A percentile compares a stretch with the other conserved stretches of the same genome.
Evolutionary conservation across 2,329 filamentous ascomycete species (phyloP).

Genomic region (Ophiostoma fasciatum): DNA sequence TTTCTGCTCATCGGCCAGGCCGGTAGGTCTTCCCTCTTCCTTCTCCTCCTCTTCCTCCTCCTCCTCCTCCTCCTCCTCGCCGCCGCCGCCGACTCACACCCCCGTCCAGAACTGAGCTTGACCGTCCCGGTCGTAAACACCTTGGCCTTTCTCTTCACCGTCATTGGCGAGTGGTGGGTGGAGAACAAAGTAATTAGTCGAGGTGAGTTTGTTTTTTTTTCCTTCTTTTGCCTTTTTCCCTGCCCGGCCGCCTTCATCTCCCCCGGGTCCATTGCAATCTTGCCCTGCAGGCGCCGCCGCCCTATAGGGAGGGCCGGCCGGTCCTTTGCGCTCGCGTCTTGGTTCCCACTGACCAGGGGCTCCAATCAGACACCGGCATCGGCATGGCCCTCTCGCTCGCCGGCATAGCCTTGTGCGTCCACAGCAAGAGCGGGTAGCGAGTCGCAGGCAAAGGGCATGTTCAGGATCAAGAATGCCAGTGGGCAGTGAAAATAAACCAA

Average conservation of each 20-base stretch:
- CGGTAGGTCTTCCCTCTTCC: conserved; percentile 39
- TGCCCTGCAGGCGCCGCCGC: neutral
- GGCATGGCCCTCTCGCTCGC: conserved; percentile 67
- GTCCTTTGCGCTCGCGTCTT: neutral
- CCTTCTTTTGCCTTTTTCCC: neutral
- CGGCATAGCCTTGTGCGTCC: conserved; percentile 74
- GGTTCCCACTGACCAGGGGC: neutral
- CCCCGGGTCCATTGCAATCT: neutral
- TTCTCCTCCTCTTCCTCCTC: neutral
- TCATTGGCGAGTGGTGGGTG: conserved; percentile 87
- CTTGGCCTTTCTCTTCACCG: conserved; percentile 88
- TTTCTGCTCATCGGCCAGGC: conserved; percentile 87
- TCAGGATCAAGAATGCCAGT: too few relatives aligned
- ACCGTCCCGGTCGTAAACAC: conserved; percentile 94
- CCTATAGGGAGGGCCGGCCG: neutral
- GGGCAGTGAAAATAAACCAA: neutral
- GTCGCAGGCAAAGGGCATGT: too few relatives aligned
- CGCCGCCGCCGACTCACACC: neutral
- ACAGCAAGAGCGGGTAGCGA: conserved; percentile 40
- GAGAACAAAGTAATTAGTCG: conserved; percentile 79
- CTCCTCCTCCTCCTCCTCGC: neutral
- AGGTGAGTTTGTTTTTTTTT: conserved; percentile 34
- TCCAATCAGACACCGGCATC: conserved; percentile 55
- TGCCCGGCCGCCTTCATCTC: neutral
- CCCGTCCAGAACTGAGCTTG: conserved; percentile 59